Conservation (phyloP, 2,329 filamentous ascomycete genomes). For the Conoideocrella luteorostrata region DNA sequence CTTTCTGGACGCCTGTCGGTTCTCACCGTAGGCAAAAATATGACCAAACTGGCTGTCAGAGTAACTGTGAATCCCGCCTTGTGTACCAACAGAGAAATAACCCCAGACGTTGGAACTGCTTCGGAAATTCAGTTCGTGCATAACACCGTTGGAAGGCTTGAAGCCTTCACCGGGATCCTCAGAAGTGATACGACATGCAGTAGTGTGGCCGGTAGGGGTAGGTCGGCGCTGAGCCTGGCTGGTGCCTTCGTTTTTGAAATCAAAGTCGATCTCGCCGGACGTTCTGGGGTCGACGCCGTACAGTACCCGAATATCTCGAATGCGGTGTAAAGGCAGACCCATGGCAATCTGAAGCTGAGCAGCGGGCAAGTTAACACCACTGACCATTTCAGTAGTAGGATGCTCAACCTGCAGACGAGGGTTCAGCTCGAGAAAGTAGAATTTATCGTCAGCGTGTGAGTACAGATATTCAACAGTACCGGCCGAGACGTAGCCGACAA, state of each 20-base stretch:
- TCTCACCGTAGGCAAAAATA: constrained; percentile 98
- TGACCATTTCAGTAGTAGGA: constrained; percentile 98
- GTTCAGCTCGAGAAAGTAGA: constrained; percentile 98
- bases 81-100: constrained; percentile 97
- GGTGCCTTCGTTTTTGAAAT: constrained; percentile 84
- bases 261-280: constrained; percentile 85
- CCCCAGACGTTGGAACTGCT: constrained; percentile 99
- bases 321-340: constrained; percentile 92
- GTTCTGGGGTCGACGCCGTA: constrained; percentile 93
- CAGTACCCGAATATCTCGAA: constrained; percentile 90
- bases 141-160: constrained; percentile 97
- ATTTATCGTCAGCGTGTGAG: constrained; percentile 95
- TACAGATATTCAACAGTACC: constrained; percentile 99
- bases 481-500: constrained; percentile 97
- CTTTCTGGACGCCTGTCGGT: constrained; percentile 89
- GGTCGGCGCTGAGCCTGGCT: constrained; percentile 81
- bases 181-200: constrained; percentile 97
- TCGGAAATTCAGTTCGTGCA: constrained; percentile 98
- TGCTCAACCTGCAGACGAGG: constrained; percentile 99
- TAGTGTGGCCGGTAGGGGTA: constrained; percentile 92
- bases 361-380: constrained; percentile 91
- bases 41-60: constrained; percentile 98
- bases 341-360: constrained; percentile 98
- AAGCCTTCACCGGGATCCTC: constrained; percentile 98
- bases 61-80: constrained; percentile 97